Evolutionary conservation across 176 grass and related monocot genomes (phyloP), one percentile per base, ranked within the genome.

Genomic region (Oryza glaberrima): DNA sequence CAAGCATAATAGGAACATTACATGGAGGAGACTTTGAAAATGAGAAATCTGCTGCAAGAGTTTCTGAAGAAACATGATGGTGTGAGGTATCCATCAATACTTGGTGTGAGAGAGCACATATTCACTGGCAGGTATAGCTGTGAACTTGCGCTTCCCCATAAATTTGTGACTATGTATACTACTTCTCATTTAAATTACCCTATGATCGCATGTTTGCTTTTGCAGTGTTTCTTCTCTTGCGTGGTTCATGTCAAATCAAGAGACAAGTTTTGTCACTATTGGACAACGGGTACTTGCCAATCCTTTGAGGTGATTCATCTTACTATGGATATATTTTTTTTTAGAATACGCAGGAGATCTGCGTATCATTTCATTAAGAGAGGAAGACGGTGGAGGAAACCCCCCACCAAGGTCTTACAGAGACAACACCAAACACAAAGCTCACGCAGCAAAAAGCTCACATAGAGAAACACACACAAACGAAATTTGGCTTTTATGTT

Each of bases 181-280:
- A n/a, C 20, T 74, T 38, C 25, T 34, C 45, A 73, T 67, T 79
- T 19, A 36, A 19, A 16, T 69, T 69, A 68, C 20, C 4, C 8
- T 80, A 23, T 79, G 52, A 82, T 81, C 32, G 6, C 68, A 56
- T 82, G 14, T 23, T 69, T 71, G n/a, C 81, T 85, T 90, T 81
- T 78, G 84, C 89, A 98, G 93, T 92, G 96, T 98, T 87, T 98
- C 96, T 83, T 98, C 96, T 82, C 96, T 98, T 87, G 96, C 96
- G 52, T 98, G 96, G 96, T 98, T 98, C 82, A 98, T 98, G 96
- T 98, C 96, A 85, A 98, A 98, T 71, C 96, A 98, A 85, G 96
- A 98, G 86, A 98, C 93, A 3, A 95, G 96, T 86, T 98, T 95
- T 87, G 96, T 98, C 85, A 98, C 93, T n/a, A 98, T 98, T 87